Conservation (phyloP, 1,139 yeast genomes). For the Diutina mesorugosa region DNA sequence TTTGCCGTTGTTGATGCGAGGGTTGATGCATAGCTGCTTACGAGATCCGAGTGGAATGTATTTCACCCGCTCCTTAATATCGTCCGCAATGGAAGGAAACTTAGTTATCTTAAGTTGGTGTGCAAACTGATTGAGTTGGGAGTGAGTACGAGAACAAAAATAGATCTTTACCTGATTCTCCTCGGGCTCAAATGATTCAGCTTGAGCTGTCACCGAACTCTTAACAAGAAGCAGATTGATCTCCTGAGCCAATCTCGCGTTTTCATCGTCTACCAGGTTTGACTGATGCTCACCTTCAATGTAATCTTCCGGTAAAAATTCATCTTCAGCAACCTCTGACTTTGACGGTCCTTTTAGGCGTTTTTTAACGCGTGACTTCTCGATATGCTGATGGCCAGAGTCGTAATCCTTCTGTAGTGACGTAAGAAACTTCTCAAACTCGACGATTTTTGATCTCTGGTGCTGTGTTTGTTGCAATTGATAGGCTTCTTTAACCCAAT, state of each 20-base stretch:
- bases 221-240: constrained; percentile 23
- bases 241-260: constrained; percentile 23
- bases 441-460: constrained; percentile 9
- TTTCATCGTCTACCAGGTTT: constrained; percentile 9
- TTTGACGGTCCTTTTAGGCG: constrained; percentile 3
- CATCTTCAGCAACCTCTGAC: constrained; percentile 10
- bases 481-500: constrained; percentile 43
- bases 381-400: constrained; percentile 17
- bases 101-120: constrained; percentile 53
- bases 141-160: constrained; percentile 83
- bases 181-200: background rate
- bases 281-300: constrained; percentile 13
- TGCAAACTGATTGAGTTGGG: constrained; percentile 75
- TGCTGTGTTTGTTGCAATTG: constrained; percentile 16
- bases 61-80: constrained; percentile 31
- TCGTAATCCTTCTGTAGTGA: constrained; percentile 21
- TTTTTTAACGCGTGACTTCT: constrained; percentile 7
- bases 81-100: constrained; percentile 50
- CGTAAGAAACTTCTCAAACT: background rate
- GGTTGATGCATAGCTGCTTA: constrained; percentile 73
- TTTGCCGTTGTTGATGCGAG: constrained; percentile 39
- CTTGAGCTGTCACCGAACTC: background rate
- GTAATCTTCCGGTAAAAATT: constrained; percentile 30
- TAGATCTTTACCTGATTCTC: constrained; percentile 22
- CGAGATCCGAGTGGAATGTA: constrained; percentile 70